These are phyloP conservation scores for Globisporangium rhizosaccharum DNA, from an alignment of 352 stramenopile species.

Conservation along the genomic window DNA sequence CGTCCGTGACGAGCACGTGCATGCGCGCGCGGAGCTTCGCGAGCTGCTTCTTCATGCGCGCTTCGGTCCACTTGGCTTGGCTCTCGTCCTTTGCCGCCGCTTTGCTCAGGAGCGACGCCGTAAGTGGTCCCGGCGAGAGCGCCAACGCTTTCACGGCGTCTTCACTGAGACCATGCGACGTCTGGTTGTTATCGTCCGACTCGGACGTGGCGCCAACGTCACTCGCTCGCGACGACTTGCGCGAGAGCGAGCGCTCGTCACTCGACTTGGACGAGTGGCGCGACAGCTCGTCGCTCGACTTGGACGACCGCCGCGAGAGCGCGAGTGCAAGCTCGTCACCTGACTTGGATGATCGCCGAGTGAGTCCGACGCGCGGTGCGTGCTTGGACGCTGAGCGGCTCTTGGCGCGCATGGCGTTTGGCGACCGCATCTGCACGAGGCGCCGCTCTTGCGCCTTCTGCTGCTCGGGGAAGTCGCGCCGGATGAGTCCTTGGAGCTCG, in stretches of 20 bases:
- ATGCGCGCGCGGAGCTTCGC: slow-evolving; percentile 43
- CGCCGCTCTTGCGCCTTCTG: slow-evolving; percentile 28
- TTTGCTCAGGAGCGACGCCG: background rate
- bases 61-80: slow-evolving; percentile 17
- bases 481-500: slow-evolving; percentile 63
- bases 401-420: slow-evolving; percentile 7
- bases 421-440: slow-evolving; percentile 19
- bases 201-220: slow-evolving; percentile 1
- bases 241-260: slow-evolving; percentile 1
- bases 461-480: slow-evolving; percentile 38
- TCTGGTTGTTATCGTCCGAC: slow-evolving; percentile 5
- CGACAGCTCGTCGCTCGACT: background rate
- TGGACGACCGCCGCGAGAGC: background rate
- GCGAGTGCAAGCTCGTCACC: slow-evolving; percentile 7
- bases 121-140: slow-evolving; percentile 6
- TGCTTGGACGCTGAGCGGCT: slow-evolving; percentile 5
- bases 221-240: background rate
- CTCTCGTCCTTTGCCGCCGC: slow-evolving; percentile 15
- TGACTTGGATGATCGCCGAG: slow-evolving; percentile 10
- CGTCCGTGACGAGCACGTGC: slow-evolving; percentile 46
- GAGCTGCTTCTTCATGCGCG: slow-evolving; percentile 31
- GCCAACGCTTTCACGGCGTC: slow-evolving; percentile 11
- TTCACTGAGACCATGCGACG: slow-evolving; percentile 15
- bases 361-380: slow-evolving; percentile 7
- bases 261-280: background rate